phyloP scores from a whole-genome alignment of 768 basidiomycete genomes.

The Sutorius australiensis region DNA sequence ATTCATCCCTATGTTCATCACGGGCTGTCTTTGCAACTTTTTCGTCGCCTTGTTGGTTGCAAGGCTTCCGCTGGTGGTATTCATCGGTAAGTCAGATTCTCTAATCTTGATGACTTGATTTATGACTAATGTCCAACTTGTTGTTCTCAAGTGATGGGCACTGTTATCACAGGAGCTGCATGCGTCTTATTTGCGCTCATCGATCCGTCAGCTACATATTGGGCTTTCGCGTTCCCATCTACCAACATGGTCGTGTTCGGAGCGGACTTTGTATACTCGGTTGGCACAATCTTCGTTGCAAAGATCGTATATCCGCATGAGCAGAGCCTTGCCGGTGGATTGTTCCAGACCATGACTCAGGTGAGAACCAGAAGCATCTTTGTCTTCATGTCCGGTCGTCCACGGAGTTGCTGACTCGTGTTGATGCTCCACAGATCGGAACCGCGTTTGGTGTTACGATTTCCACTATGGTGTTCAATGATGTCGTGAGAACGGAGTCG shows the following conservation, averaged over 20 bases:
- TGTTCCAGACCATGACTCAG: slow-evolving; percentile 79
- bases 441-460: slow-evolving; percentile 68
- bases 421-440: slow-evolving; percentile 45
- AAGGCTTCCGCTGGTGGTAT: slow-evolving; percentile 49
- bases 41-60: slow-evolving; percentile 59
- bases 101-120: not conserved
- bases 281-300: slow-evolving; percentile 72
- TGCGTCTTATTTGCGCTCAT: slow-evolving; percentile 69
- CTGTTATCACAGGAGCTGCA: slow-evolving; percentile 53
- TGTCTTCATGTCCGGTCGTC: not conserved
- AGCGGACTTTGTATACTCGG: slow-evolving; percentile 71
- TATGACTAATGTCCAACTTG: not conserved
- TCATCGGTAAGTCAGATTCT: slow-evolving; percentile 45
- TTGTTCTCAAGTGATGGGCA: slow-evolving; percentile 43
- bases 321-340: slow-evolving; percentile 69
- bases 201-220: slow-evolving; percentile 52
- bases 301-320: slow-evolving; percentile 63
- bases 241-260: slow-evolving; percentile 65
- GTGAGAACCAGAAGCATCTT: slow-evolving; percentile 28
- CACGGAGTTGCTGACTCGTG: not conserved
- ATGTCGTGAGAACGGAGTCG: slow-evolving; percentile 38
- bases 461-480: slow-evolving; percentile 67
- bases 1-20: slow-evolving; percentile 67
- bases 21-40: slow-evolving; percentile 60
- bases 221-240: slow-evolving; percentile 75